Base-by-base conservation (phyloP, 2,329 filamentous ascomycete genomes). In the Phaeoacremonium minimum region DNA sequence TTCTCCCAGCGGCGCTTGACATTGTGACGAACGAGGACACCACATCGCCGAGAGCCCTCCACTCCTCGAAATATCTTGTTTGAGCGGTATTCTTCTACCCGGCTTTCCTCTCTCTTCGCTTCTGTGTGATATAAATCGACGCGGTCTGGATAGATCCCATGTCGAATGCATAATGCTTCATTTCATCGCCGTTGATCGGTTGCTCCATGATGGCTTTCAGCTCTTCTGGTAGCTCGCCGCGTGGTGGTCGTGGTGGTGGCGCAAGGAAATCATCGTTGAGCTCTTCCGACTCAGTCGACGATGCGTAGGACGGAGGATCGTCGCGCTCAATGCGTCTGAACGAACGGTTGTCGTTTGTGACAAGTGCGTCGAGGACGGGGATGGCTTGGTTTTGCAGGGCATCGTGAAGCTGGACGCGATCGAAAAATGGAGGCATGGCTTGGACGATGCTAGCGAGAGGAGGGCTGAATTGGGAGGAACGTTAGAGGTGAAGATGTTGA, bases 1-100 rank as follows among this genome's bases (percentile, higher is more conserved):
- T 44, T 41, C 37, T 46, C 32, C 47, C 42, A 49, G 20, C 36
- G 36, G 19, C 37, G 40, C 40, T 47, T 50, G 34, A 48, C 18
- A n/a, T 32, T 18, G 30, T 46, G 46, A 15, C 44, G 44, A 34
- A 42, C 37, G 14, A 47, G 37, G 30, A 47, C 32, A 22, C 35
- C 43, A 8, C 19, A 15, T 28, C 41, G 40, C 33, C 28, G 35
- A 28, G 15, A 3, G 26, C 43, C 43, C 19, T 35, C 28, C 17
- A 41, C n/a, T 16, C 30, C 9, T 30, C n/a, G 28, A 15, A 39
- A 42, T 26, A 35, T 39, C 30, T 30, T 18, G 14, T 30, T 29
- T 7, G 6, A 22, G 13, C 30, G 29, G 9, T 15, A 15, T 11
- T 8, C 9, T n/a, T 26, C 20, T 8, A 26, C 8, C 8, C 20